A percentile compares a stretch with the other conserved stretches of the same genome.
Conservation (phyloP, 1,139 yeast species). For the Zhuliangozyma parablackwelliae region DNA sequence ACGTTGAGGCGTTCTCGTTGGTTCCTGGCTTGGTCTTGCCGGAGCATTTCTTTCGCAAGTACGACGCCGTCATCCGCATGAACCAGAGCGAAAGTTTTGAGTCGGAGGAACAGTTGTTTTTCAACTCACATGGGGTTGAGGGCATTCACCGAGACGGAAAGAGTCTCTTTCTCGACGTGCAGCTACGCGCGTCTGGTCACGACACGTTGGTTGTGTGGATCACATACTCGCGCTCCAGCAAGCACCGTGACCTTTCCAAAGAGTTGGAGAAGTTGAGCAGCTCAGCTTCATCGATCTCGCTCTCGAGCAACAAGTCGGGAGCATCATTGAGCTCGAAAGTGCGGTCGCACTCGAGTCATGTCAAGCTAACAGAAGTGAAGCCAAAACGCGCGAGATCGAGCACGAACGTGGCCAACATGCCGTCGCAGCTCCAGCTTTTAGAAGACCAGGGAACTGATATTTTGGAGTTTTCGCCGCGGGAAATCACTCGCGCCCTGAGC, state of each 20-base stretch:
- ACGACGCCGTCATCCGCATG: conserved; percentile 26
- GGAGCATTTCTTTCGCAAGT: conserved; percentile 80
- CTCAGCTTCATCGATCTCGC: conserved; percentile 15
- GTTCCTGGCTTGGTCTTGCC: conserved; percentile 66
- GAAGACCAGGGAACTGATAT: conserved; percentile 30
- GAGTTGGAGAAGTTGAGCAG: conserved; percentile 25
- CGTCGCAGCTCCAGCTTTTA: conserved; percentile 54
- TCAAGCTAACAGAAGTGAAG: conserved; percentile 1
- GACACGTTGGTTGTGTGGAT: conserved; percentile 74
- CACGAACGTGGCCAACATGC: conserved; percentile 24
- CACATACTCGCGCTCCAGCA: conserved; percentile 63
- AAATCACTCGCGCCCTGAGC: conserved; percentile 32
- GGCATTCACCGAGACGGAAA: conserved; percentile 73
- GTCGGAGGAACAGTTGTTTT: conserved; percentile 42
- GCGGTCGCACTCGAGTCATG: conserved; percentile 1
- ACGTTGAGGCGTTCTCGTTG: conserved; percentile 31
- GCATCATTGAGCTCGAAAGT: conserved; percentile 6
- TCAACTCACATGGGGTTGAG: conserved; percentile 60
- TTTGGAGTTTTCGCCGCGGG: conserved; percentile 31
- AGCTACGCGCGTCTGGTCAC: conserved; percentile 63
- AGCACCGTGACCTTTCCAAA: conserved; percentile 18
- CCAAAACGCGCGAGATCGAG: conserved; percentile 10
- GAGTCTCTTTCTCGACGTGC: conserved; percentile 64
- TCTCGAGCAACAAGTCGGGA: conserved; percentile 6
- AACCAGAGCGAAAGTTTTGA: conserved; percentile 7